Evolutionary conservation across 768 basidiomycete species (phyloP), one percentile per base, ranked within the genome.

Genomic region (Kwoniella dendrophila): DNA sequence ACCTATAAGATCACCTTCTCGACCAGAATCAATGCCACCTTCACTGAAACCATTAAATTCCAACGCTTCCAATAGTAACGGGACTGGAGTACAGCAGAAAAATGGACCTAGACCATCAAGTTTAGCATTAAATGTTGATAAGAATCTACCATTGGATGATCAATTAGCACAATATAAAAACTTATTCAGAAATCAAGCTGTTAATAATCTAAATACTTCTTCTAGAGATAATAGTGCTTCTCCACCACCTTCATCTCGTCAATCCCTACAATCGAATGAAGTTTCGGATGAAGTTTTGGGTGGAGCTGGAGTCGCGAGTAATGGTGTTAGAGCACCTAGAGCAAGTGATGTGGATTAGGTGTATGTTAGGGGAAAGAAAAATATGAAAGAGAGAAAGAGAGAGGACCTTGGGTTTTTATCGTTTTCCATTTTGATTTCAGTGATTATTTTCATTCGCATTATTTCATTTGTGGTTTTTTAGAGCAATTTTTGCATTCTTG

Each of bases 111-210:
- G 71, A 30, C 71, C 71, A 16, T 66, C 67, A 3, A 64, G 66
- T 11, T 18, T 74, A 6, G 68, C 70, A 5, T 38, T 59, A 20
- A 59, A 60, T n/a, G 68, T 73, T 1, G 71, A 73, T 43, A 62
- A 62, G 56, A 60, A 64, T 16, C 61, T 65, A 32, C 70, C 71
- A 3, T 59, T 70, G 16, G 74, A 75, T 41, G 68, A 68, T 49
- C 71, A 73, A 48, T 48, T 75, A 8, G 68, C 71, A 38, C 64
- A 70, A 16, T 70, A 64, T 55, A 75, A 75, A 58, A 67, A 68
- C 30, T n/a, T 75, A 16, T 75, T 75, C 49, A 34, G 54, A 22
- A 58, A 34, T n/a, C 60, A 62, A 41, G 60, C 60, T 22, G 10
- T 38, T 1, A 60, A 51, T 24, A 38, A 34, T 16, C 40, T 52